A percentile compares a stretch with the other conserved stretches of the same genome.
phyloP scores from a whole-genome alignment of 257 asterid species.

The Solanum clarkiae region DNA sequence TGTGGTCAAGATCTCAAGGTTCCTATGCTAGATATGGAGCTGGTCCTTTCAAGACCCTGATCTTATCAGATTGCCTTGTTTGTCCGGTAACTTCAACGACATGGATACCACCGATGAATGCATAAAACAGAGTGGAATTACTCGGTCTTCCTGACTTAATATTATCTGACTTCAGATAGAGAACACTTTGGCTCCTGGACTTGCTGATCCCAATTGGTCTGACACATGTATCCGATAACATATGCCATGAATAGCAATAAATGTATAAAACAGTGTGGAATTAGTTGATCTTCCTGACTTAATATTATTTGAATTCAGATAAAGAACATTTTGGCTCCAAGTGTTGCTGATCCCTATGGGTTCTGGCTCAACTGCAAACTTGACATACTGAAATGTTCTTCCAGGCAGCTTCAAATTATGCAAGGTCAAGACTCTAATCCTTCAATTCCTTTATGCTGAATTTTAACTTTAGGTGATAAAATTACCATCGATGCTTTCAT shows the following conservation, averaged over 20 bases:
- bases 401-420: constrained; percentile 42
- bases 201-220: constrained; percentile 56
- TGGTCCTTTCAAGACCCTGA: background rate
- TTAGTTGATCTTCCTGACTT: background rate
- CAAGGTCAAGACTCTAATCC: constrained; percentile 32
- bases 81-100: background rate
- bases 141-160: background rate
- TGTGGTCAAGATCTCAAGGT: background rate
- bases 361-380: constrained; percentile 59
- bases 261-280: background rate
- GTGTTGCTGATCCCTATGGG: constrained; percentile 64
- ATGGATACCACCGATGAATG: background rate
- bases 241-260: background rate
- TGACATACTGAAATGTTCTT: constrained; percentile 51
- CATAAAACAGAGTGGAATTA: background rate
- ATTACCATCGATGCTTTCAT: background rate
- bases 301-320: constrained; percentile 24
- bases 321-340: constrained; percentile 66
- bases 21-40: background rate
- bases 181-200: constrained; percentile 61
- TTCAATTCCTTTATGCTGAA: background rate
- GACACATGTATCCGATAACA: background rate
- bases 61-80: background rate
- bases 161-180: constrained; percentile 32
- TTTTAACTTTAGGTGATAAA: background rate